These are phyloP conservation scores for Kwoniella newhampshirensis DNA, from an alignment of 768 basidiomycete species.

Conservation along the genomic window DNA sequence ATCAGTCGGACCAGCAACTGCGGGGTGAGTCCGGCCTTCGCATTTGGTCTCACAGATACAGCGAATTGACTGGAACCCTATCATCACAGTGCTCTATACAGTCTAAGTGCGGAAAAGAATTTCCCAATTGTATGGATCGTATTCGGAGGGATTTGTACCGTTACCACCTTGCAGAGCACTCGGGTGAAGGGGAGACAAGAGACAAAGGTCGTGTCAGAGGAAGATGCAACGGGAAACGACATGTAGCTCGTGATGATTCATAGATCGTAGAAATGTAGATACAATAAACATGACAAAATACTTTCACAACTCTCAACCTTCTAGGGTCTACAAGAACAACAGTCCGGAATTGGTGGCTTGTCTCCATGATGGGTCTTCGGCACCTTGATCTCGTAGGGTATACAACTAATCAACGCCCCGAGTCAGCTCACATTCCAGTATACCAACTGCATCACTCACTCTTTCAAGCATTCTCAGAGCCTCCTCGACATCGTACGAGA, in stretches of 20 bases:
- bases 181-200: not conserved
- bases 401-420: slow-evolving; percentile 10
- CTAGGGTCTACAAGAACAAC: too few species aligned
- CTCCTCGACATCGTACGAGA: slow-evolving; percentile 20
- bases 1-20: slow-evolving; percentile 12
- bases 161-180: slow-evolving; percentile 2
- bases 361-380: slow-evolving; percentile 16
- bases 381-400: slow-evolving; percentile 11
- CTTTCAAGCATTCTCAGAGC: slow-evolving; percentile 9
- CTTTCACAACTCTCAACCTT: too few species aligned
- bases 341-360: too few species aligned
- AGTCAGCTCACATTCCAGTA: not conserved
- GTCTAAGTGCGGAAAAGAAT: not conserved
- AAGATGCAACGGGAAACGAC: too few species aligned
- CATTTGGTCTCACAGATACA: too few species aligned
- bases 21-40: slow-evolving; percentile 4
- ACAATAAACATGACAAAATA: too few species aligned
- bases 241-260: too few species aligned
- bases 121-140: slow-evolving; percentile 10
- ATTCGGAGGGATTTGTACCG: not conserved
- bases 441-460: slow-evolving; percentile 3
- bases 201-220: too few species aligned
- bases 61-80: too few species aligned
- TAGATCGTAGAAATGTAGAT: too few species aligned
- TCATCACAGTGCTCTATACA: not conserved